Evolutionary conservation across 805 yeast species (phyloP).

Genomic region (Cyberlindnera mycetangii): DNA sequence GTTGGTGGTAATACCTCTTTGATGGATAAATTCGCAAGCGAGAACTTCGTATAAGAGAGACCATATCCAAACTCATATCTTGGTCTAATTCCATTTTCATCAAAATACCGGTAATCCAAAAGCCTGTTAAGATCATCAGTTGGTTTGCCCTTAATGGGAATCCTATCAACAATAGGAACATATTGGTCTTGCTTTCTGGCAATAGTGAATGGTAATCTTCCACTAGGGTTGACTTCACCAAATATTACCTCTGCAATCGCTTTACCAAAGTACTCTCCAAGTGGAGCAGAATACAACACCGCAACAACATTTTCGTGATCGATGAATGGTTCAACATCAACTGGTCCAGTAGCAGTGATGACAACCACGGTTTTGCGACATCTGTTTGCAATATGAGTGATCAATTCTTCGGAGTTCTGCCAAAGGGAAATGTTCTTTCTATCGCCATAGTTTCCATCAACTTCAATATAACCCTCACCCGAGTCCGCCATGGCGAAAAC

Average conservation of each 20-base stretch:
- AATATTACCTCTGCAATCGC: constrained; percentile 57
- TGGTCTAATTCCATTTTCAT: constrained; percentile 52
- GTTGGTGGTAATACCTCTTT: constrained; percentile 41
- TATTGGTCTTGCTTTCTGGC: constrained; percentile 49
- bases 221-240: constrained; percentile 63
- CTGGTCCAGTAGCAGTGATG: constrained; percentile 59
- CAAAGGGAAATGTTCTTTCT: constrained; percentile 50
- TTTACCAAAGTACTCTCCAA: constrained; percentile 54
- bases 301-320: constrained; percentile 58
- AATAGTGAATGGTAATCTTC: constrained; percentile 60
- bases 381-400: constrained; percentile 44
- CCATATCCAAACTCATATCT: constrained; percentile 64
- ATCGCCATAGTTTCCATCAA: constrained; percentile 60
- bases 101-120: constrained; percentile 58
- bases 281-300: constrained; percentile 52
- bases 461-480: constrained; percentile 58
- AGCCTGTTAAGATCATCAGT: constrained; percentile 34
- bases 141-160: constrained; percentile 34
- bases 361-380: constrained; percentile 57
- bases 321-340: constrained; percentile 52
- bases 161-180: constrained; percentile 42
- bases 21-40: constrained; percentile 37
- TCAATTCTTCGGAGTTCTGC: constrained; percentile 57
- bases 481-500: constrained; percentile 54
- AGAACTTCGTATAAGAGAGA: constrained; percentile 47